Evolutionary conservation across 1,284 basidiomycete genomes (phyloP).

Genomic region (Phellopilus nigrolimitatus): DNA sequence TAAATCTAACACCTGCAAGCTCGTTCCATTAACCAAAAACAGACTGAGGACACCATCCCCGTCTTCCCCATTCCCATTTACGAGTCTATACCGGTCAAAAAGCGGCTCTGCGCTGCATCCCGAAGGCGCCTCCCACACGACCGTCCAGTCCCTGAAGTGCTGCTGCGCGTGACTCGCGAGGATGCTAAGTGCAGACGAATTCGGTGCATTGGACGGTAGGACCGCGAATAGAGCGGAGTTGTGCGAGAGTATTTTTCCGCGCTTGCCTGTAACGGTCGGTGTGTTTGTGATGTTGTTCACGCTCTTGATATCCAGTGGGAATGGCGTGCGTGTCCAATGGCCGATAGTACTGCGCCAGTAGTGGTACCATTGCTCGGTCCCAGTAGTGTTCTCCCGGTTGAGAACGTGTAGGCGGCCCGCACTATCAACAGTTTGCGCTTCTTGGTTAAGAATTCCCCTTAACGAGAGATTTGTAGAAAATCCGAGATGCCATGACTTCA

Average conservation of each 20-base stretch:
- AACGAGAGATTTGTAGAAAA: too few relatives aligned
- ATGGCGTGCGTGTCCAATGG: conserved; percentile 36
- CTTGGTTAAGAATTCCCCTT: conserved; percentile 42
- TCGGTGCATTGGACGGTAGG: conserved; percentile 36
- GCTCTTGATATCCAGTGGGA: conserved; percentile 30
- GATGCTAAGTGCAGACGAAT: conserved; percentile 35
- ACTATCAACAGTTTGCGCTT: conserved; percentile 36
- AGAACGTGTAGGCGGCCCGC: conserved; percentile 38
- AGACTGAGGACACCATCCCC: conserved; percentile 34
- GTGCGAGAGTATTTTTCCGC: conserved; percentile 35
- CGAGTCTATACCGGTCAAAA: conserved; percentile 35
- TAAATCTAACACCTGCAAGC: conserved; percentile 33
- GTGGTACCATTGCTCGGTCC: conserved; percentile 37
- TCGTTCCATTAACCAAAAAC: conserved; percentile 34
- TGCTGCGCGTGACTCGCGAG: conserved; percentile 32
- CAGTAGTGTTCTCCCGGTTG: conserved; percentile 40
- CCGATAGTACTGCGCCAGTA: conserved; percentile 36
- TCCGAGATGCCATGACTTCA: too few relatives aligned
- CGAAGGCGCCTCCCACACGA: conserved; percentile 32
- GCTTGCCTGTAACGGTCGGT: conserved; percentile 39
- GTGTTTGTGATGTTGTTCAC: conserved; percentile 37
- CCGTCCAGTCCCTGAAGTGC: conserved; percentile 35
- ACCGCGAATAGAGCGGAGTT: conserved; percentile 30
- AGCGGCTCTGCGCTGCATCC: conserved; percentile 37
- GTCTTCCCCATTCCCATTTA: conserved; percentile 22